phyloP scores from a whole-genome alignment of 2,329 filamentous ascomycete genomes.

The Macrophomina pseudophaseolina region DNA sequence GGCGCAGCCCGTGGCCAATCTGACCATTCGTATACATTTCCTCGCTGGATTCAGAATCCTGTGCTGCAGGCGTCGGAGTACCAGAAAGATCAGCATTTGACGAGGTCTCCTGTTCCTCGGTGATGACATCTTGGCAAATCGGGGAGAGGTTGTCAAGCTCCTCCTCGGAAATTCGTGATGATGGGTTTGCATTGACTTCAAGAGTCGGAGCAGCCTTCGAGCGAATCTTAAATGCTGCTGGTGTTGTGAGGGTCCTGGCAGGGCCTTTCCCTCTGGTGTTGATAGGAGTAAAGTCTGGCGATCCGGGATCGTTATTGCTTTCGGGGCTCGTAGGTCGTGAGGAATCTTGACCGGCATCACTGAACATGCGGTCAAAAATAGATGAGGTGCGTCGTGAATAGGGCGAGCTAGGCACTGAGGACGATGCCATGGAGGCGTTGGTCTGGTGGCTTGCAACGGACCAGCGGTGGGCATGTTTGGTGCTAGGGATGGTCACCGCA shows the following conservation, averaged over 20 bases:
- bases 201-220: slow-evolving; percentile 29
- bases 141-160: slow-evolving; percentile 16
- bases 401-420: slow-evolving; percentile 82
- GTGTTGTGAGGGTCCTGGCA: slow-evolving; percentile 18
- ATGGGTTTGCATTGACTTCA: slow-evolving; percentile 37
- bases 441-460: slow-evolving; percentile 65
- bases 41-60: slow-evolving; percentile 14
- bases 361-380: slow-evolving; percentile 76
- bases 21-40: slow-evolving; percentile 36
- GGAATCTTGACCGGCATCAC: slow-evolving; percentile 63
- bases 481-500: slow-evolving; percentile 60
- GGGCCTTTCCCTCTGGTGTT: slow-evolving; percentile 16
- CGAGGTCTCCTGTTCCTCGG: slow-evolving; percentile 19
- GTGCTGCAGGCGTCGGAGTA: slow-evolving; percentile 15
- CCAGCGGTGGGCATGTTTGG: slow-evolving; percentile 59
- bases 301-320: slow-evolving; percentile 62
- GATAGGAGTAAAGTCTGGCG: slow-evolving; percentile 61
- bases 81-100: slow-evolving; percentile 12
- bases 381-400: slow-evolving; percentile 69
- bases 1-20: slow-evolving; percentile 36
- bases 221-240: slow-evolving; percentile 35
- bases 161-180: slow-evolving; percentile 33
- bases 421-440: slow-evolving; percentile 67
- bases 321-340: slow-evolving; percentile 82
- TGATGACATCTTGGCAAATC: slow-evolving; percentile 34